Evolutionary conservation across 192 early-diverging fungal species (phyloP), one percentile per base, ranked within the genome.

Genomic region (Podochytrium sp.): DNA sequence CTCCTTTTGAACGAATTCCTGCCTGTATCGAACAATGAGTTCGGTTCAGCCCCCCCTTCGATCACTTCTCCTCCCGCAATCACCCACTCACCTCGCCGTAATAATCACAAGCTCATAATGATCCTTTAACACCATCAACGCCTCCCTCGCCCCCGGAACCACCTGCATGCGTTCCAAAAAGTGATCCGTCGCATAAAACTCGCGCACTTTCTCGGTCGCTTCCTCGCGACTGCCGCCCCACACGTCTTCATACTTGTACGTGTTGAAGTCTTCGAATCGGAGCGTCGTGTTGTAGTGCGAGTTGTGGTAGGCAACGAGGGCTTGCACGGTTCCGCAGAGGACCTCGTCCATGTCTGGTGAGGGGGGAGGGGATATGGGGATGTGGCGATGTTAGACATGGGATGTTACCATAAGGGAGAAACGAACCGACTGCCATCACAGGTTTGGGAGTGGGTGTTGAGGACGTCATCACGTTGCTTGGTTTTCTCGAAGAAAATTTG

Each of bases 171-270:
- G 61, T 32, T 82, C 76, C 12, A 72, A 53, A 43, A 89, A 89
- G 47, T 89, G 79, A 5, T 77, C 76, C 0, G 81, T 82, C 30
- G 82, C 77, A 57, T 87, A 89, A 56, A 89, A 89, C 55, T 76
- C 55, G 53, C 88, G 80, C 65, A 85, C 83, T 25, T 55, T 55
- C 30, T 55, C 52, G 25, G 7, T 20, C 2, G 78, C 73, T 56
- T 88, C 85, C 72, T 83, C 84, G n/a, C 71, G 76, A 23, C 80
- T 82, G 39, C 85, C 85, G 3, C 83, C 85, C 85, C 85, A 88
- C 29, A 87, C 76, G 61, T 86, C 76, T 40, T 78, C 84, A 49
- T 83, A 83, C 59, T 86, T 78, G 29, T 81, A 77, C 1, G 85
- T 81, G 51, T 75, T 42, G 75, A 87, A 85, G 58, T 89, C 88